phyloP scores from a whole-genome alignment of 257 asterid genomes.

The Solanum ahanhuiri region DNA sequence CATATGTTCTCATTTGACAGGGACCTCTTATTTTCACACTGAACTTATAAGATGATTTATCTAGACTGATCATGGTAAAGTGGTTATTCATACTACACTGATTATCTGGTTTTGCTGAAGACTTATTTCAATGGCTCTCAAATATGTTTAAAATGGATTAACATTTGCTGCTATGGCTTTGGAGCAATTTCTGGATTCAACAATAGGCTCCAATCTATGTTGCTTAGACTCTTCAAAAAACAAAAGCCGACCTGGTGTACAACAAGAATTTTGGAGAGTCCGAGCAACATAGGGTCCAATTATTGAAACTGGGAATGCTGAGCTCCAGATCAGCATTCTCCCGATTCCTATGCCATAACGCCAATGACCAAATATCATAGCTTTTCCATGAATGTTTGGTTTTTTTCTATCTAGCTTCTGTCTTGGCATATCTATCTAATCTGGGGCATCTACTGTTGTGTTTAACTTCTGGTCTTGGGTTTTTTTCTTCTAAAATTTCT shows the following conservation, averaged over 20 bases:
- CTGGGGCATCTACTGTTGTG: not conserved
- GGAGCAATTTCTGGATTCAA: not conserved
- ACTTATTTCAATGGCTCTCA: not conserved
- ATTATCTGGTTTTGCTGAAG: not conserved
- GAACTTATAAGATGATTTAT: not conserved
- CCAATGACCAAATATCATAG: not conserved
- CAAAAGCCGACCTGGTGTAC: no score
- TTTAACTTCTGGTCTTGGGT: not conserved
- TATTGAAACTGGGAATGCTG: not conserved
- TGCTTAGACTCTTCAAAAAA: not conserved
- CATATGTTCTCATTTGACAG: not conserved
- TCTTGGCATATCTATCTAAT: not conserved
- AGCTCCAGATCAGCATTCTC: not conserved
- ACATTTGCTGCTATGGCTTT: not conserved
- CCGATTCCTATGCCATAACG: not conserved
- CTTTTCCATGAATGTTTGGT: not conserved
- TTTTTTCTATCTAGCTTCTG: not conserved
- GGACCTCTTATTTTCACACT: not conserved
- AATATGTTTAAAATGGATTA: not conserved
- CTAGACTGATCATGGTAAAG: not conserved
- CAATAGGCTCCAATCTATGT: not conserved
- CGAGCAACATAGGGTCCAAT: not conserved
- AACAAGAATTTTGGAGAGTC: not conserved
- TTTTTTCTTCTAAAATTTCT: not conserved
- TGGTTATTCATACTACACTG: not conserved